phyloP scores from a whole-genome alignment of 83 land plant genomes.

The Picea mariana region DNA sequence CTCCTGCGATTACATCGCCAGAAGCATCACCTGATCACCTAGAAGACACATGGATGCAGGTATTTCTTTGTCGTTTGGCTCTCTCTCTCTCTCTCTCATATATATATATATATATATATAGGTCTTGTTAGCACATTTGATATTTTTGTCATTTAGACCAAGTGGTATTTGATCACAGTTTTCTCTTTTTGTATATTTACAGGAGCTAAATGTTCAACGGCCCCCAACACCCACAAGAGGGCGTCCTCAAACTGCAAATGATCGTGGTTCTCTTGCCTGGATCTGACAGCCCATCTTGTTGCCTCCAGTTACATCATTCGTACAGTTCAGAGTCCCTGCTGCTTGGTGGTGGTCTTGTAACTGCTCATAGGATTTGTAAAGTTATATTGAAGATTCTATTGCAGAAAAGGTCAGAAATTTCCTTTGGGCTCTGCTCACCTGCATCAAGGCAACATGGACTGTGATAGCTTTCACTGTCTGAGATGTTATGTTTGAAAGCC shows the following conservation, averaged over 20 bases:
- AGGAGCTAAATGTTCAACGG: slow-evolving; percentile 93
- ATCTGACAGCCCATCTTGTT: not conserved
- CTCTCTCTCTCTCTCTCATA: too few species aligned
- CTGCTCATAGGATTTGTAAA: slow-evolving; percentile 16
- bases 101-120: not conserved
- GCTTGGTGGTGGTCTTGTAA: slow-evolving; percentile 5
- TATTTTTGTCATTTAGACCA: not conserved
- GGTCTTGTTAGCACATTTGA: not conserved
- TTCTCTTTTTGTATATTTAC: slow-evolving; percentile 7
- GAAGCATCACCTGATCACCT: slow-evolving; percentile 82
- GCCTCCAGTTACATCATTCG: not conserved
- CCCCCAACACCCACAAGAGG: slow-evolving; percentile 95
- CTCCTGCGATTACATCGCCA: slow-evolving; percentile 79
- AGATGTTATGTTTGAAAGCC: not conserved
- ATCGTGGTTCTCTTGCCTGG: slow-evolving; percentile 67
- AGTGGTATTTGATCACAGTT: not conserved
- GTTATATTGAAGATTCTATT: slow-evolving; percentile 7
- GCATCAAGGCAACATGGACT: slow-evolving; percentile 6
- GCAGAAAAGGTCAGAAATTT: slow-evolving; percentile 12
- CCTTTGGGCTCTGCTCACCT: slow-evolving; percentile 5
- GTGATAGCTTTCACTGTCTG: slow-evolving; percentile 9
- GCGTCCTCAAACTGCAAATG: slow-evolving; percentile 76
- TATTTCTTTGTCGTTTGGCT: slow-evolving; percentile 9
- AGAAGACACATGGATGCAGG: slow-evolving; percentile 98
- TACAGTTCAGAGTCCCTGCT: slow-evolving; percentile 12